Evolutionary conservation across 768 basidiomycete species (phyloP), one percentile per base, ranked within the genome.

Genomic region (Macrocybe gigantea): DNA sequence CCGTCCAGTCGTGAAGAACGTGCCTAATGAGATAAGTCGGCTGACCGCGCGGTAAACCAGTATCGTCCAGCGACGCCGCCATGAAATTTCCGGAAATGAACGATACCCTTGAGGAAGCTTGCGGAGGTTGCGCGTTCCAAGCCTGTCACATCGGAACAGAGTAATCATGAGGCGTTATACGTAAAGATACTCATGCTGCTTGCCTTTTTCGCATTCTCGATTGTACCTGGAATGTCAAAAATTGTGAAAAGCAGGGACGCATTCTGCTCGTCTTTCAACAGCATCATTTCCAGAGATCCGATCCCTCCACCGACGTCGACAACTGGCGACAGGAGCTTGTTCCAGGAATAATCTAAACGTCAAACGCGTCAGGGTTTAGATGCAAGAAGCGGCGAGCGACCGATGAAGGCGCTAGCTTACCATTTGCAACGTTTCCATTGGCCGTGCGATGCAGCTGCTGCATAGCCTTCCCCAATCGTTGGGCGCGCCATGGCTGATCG

Each of bases 221-320:
- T 38, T 1, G 49, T 49, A 42, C 45, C 45, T 37, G 44, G 11
- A 36, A 49, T 32, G 33, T 49, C 49, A 33, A 49, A 49, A 4
- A 49, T 38, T n/a, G 14, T 31, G 43, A 49, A 49, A 6, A 14
- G 29, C 11, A 49, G 34, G 7, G 44, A 22, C 31, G 44, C 38
- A 22, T 49, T 44, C 35, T 49, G 44, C 22, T 32, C 33, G 35
- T 29, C 29, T 11, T 33, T 31, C 10, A 49, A 37, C 2, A 49
- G 41, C 42, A 45, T 49, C 9, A 30, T 34, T 31, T 44, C 43
- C 11, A 49, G 34, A 5, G 49, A 49, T 7, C 49, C 49, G 12
- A 49, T 49, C 38, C 49, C 49, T 33, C 49, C 49, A 6, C 49
- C 49, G 31, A 49, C 33, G 31, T 49, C 49, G 37, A 49, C 45